Conservation (phyloP, 495 filamentous ascomycete genomes). For the Hypoxylon crocopeplum region DNA sequence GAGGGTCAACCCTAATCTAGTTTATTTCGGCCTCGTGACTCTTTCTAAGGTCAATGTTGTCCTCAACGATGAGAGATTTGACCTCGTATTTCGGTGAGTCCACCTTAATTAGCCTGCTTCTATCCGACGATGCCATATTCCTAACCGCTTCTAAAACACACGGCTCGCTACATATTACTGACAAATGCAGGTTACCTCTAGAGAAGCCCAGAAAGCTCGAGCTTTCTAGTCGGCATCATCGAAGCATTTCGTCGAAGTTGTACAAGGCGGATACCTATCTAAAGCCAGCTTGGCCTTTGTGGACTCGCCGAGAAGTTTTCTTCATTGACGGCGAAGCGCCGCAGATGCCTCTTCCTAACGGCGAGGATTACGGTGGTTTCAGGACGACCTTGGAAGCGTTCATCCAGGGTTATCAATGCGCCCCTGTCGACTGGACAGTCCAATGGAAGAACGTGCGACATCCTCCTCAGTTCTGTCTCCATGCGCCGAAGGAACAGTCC, state of each 20-base stretch:
- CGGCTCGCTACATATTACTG: slow-evolving; percentile 20
- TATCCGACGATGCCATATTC: not conserved
- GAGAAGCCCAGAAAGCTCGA: slow-evolving; percentile 67
- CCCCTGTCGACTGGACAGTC: slow-evolving; percentile 79
- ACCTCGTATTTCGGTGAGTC: slow-evolving; percentile 79
- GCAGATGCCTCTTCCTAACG: slow-evolving; percentile 56
- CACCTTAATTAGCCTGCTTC: not conserved
- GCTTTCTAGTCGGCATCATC: slow-evolving; percentile 79
- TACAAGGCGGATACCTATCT: slow-evolving; percentile 77
- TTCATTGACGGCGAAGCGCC: slow-evolving; percentile 67
- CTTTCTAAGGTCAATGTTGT: slow-evolving; percentile 68
- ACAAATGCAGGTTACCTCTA: slow-evolving; percentile 65
- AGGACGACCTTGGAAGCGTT: slow-evolving; percentile 87
- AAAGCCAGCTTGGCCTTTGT: slow-evolving; percentile 82
- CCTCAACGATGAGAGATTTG: slow-evolving; percentile 82
- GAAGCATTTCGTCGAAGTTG: slow-evolving; percentile 77
- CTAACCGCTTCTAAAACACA: not conserved
- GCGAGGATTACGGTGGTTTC: slow-evolving; percentile 81
- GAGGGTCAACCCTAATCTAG: slow-evolving; percentile 24
- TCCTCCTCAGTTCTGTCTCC: slow-evolving; percentile 82
- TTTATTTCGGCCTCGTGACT: slow-evolving; percentile 69
- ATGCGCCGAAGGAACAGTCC: slow-evolving; percentile 65
- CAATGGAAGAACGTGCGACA: slow-evolving; percentile 75
- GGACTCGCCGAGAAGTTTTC: slow-evolving; percentile 68
- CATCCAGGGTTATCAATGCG: slow-evolving; percentile 75